Conservation (phyloP, 2,329 filamentous ascomycete genomes). For the Plectosphaerella cucumerina region DNA sequence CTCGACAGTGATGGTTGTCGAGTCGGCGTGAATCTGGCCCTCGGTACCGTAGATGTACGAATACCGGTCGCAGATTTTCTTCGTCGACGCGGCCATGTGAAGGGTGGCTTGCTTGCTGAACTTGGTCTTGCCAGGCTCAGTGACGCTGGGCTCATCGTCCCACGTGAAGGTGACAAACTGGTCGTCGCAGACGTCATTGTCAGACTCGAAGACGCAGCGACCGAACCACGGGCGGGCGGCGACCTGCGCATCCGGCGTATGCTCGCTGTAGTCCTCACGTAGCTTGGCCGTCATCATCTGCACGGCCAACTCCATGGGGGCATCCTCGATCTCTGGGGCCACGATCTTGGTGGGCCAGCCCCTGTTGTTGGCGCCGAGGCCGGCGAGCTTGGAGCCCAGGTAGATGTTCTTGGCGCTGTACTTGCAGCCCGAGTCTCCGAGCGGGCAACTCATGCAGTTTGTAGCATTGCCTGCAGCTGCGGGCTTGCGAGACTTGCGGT, state of each 20-base stretch:
- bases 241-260: constrained; percentile 42
- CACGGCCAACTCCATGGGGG: constrained; percentile 38
- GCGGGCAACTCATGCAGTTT: constrained; percentile 78
- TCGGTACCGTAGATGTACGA: constrained; percentile 81
- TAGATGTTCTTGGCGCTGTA: constrained; percentile 87
- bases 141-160: constrained; percentile 83
- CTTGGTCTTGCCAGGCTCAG: constrained; percentile 90
- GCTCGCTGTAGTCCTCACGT: constrained; percentile 48
- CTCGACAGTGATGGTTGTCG: constrained; percentile 68
- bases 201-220: constrained; percentile 84
- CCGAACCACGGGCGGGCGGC: constrained; percentile 72
- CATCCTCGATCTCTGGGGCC: constrained; percentile 87
- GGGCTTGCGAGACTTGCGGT: constrained; percentile 73
- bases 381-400: constrained; percentile 56
- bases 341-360: constrained; percentile 86
- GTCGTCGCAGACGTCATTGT: constrained; percentile 93
- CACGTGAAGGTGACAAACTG: constrained; percentile 85
- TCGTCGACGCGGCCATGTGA: constrained; percentile 91
- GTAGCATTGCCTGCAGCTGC: constrained; percentile 68
- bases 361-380: constrained; percentile 61
- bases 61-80: constrained; percentile 80
- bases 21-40: constrained; percentile 86
- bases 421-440: constrained; percentile 67
- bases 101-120: constrained; percentile 73
- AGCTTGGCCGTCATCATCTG: constrained; percentile 38